Percentiles rank a stretch among this genome's conserved stretches.
phyloP scores from a whole-genome alignment of 371 early-diverging fungal genomes.

The Choanephora cucurbitarum region DNA sequence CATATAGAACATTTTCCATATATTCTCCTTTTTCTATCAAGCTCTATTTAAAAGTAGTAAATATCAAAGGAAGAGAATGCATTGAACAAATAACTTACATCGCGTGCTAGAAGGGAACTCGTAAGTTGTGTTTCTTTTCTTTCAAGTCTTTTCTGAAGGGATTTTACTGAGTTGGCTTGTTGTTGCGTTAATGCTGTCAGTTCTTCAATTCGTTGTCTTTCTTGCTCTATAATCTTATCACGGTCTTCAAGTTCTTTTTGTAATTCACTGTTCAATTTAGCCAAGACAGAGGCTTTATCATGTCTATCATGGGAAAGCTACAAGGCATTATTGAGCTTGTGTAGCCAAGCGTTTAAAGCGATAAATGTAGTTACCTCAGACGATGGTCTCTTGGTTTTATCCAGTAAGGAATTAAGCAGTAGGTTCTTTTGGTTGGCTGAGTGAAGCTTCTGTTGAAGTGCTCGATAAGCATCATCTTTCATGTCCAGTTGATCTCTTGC shows the following conservation, averaged over 20 bases:
- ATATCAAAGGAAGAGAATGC: not conserved
- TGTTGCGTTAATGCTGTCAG: constrained; percentile 2
- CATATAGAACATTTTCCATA: constrained; percentile 45
- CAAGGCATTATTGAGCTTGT: constrained; percentile 4
- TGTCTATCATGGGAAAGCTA: not conserved
- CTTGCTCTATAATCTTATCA: constrained; percentile 6
- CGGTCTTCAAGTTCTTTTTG: constrained; percentile 22
- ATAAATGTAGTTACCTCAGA: constrained; percentile 25
- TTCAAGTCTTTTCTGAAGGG: constrained; percentile 28
- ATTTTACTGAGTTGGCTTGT: not conserved
- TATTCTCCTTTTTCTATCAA: constrained; percentile 41
- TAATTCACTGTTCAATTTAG: constrained; percentile 28
- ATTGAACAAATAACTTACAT: constrained; percentile 26
- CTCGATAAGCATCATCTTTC: constrained; percentile 16
- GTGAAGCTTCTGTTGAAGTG: constrained; percentile 28
- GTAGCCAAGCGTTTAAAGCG: not conserved
- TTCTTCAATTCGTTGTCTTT: constrained; percentile 5
- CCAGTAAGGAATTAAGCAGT: constrained; percentile 21
- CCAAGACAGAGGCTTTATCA: constrained; percentile 6
- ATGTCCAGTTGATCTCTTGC: constrained; percentile 29
- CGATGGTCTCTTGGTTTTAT: constrained; percentile 20
- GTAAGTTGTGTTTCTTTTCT: constrained; percentile 29
- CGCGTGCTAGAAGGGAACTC: constrained; percentile 21
- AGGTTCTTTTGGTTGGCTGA: constrained; percentile 21
- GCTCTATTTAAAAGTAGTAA: constrained; percentile 19